Base-by-base conservation (phyloP, 352 stramenopile species). In the Globisporangium abappressorium region DNA sequence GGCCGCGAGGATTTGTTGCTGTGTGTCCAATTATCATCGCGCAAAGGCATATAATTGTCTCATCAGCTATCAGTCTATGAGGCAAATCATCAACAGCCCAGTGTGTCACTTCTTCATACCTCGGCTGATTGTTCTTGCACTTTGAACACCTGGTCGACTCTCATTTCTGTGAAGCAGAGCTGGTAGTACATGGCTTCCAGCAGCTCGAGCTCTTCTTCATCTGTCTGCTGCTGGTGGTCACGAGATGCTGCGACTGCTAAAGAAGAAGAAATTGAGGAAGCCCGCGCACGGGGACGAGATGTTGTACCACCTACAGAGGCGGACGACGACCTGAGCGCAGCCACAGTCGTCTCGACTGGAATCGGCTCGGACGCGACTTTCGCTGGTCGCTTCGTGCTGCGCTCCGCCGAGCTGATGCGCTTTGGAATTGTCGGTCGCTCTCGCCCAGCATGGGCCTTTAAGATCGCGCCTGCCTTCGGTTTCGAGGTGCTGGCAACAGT, bases 111-210 rank as follows among this genome's bases (percentile, higher is more conserved):
- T 11, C 6, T 20, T 3, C 43, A 18, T 22, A 86, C 82, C 81
- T 89, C 70, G 20, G 79, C 74, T 1, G 57, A 59, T 26, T 85
- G 66, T 53, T 91, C 78, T 72, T 91, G 83, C 0, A 55, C 68
- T 6, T 54, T 63, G 54, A 89, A 88, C 6, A 73, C 68, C 15
- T 78, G 69, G 1, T 70, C 55, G 2, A 75, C 70, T 58, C 76
- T 76, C 22, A 73, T 76, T 66, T 90, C 78, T 0, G 71, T 65
- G 11, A 87, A 80, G 41, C 78, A 82, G 5, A 91, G 66, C 59
- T 90, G 81, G 43, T 77, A 73, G 38, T 87, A 85, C 18, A 89
- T 38, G 5, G 70, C 74, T 41, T 88, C 72, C 4, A 91, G 66
- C 20, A 85, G 46, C 61, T 88, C 79, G 2, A 85, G 64, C 54